Percentiles rank a stretch among this genome's conserved stretches.
phyloP scores from a whole-genome alignment of 139 green algal species.

The Chlorella sorokiniana region DNA sequence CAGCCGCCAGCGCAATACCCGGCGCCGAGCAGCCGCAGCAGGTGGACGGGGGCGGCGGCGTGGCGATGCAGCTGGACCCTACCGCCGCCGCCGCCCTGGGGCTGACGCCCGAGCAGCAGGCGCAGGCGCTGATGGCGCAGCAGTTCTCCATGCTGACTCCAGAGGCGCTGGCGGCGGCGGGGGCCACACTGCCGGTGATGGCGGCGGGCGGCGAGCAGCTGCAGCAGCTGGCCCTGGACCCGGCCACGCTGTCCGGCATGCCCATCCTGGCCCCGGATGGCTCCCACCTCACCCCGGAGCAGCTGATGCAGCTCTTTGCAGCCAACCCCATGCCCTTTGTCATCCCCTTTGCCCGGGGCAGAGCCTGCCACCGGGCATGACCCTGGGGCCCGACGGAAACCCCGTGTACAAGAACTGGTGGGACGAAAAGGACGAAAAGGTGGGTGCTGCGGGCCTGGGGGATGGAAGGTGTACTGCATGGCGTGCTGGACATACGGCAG shows the following conservation, averaged over 20 bases:
- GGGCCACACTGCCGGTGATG: neutral
- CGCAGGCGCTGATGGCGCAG: slow-evolving; percentile 8
- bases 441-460: neutral
- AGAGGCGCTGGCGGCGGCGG: slow-evolving; percentile 5
- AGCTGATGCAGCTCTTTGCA: neutral
- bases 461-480: neutral
- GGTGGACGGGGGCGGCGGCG: neutral
- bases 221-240: neutral
- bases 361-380: neutral
- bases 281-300: neutral
- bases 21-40: neutral
- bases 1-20: neutral
- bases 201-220: neutral
- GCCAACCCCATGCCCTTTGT: neutral
- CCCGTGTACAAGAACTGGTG: slow-evolving; percentile 49
- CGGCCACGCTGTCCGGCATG: neutral
- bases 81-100: neutral
- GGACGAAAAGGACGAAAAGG: slow-evolving; percentile 48
- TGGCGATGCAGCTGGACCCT: neutral
- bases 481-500: neutral
- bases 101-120: slow-evolving; percentile 21
- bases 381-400: neutral
- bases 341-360: neutral
- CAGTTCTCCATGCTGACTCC: neutral
- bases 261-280: slow-evolving; percentile 2